Evolutionary conservation across 805 yeast genomes (phyloP).

Genomic region (Sungouiella blattae): DNA sequence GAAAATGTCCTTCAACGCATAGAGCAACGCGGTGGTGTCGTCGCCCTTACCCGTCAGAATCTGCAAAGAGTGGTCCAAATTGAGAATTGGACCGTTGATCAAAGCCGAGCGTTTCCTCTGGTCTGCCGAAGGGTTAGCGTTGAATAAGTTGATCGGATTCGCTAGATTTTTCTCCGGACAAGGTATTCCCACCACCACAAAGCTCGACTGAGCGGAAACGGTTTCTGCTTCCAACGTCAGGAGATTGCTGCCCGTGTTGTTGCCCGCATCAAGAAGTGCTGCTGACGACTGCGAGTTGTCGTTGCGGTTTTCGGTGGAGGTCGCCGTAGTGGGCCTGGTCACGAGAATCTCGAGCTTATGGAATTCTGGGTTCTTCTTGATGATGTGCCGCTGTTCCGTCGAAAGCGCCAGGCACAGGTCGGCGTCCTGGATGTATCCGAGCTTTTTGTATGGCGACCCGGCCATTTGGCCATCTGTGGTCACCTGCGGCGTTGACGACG

Average conservation of each 20-base stretch:
- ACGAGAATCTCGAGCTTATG: constrained; percentile 31
- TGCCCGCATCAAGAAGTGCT: constrained; percentile 23
- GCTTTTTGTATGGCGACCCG: constrained; percentile 2
- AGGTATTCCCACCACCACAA: constrained; percentile 40
- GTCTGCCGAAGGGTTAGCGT: constrained; percentile 52
- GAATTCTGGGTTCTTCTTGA: constrained; percentile 27
- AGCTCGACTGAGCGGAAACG: constrained; percentile 25
- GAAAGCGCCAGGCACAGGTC: constrained; percentile 30
- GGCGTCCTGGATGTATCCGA: constrained; percentile 23
- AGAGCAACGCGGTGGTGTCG: constrained; percentile 33
- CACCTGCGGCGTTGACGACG: constrained; percentile 9
- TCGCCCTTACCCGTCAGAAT: constrained; percentile 28
- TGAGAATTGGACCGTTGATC: constrained; percentile 76
- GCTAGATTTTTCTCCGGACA: constrained; percentile 33
- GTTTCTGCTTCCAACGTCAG: background rate
- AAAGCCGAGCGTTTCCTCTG: constrained; percentile 76
- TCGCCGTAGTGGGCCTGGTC: constrained; percentile 30
- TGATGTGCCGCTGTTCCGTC: constrained; percentile 30
- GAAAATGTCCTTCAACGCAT: constrained; percentile 79
- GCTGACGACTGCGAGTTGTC: constrained; percentile 36
- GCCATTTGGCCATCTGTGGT: constrained; percentile 5
- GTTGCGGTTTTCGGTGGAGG: constrained; percentile 12
- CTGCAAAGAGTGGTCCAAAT: constrained; percentile 66
- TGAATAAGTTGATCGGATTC: constrained; percentile 37
- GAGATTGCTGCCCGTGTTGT: constrained; percentile 6